Percentiles rank a stretch among this genome's conserved stretches.
phyloP scores from a whole-genome alignment of 257 asterid species.

The Nicotiana obtusifolia region DNA sequence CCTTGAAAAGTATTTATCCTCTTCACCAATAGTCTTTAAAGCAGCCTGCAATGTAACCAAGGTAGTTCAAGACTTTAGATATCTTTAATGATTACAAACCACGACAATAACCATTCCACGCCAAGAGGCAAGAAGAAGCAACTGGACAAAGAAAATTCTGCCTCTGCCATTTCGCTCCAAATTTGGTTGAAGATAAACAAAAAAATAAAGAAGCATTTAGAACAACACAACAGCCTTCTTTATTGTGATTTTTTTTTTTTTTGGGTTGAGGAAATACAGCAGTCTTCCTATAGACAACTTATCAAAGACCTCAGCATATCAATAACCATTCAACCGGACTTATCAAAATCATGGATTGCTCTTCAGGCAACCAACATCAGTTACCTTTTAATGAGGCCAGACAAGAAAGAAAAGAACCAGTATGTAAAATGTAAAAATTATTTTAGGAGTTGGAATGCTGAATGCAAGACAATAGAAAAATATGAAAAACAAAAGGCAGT shows the following conservation, averaged over 20 bases:
- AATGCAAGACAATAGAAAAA: background rate
- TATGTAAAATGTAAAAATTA: background rate
- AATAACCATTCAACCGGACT: background rate
- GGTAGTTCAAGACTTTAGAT: conserved; percentile 3
- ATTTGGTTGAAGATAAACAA: background rate
- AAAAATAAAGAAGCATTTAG: background rate
- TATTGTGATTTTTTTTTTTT: too few relatives aligned
- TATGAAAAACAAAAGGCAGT: background rate
- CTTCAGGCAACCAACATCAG: background rate
- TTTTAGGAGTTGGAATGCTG: background rate
- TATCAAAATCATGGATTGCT: background rate
- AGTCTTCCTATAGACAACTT: background rate
- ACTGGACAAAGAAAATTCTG: background rate
- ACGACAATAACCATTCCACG: background rate
- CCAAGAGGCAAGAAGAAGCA: conserved; percentile 5
- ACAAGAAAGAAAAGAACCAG: background rate
- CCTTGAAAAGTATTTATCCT: conserved; percentile 82
- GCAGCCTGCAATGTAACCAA: conserved; percentile 65
- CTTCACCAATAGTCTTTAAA: conserved; percentile 87
- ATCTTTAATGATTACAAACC: background rate
- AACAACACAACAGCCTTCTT: background rate
- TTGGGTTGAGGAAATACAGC: background rate
- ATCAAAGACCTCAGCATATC: background rate
- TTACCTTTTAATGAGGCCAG: background rate
- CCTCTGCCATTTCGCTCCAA: background rate